Evolutionary conservation across 148 eudicot species (phyloP), one percentile per base, ranked within the genome.

Genomic region (Simmondsia chinensis): DNA sequence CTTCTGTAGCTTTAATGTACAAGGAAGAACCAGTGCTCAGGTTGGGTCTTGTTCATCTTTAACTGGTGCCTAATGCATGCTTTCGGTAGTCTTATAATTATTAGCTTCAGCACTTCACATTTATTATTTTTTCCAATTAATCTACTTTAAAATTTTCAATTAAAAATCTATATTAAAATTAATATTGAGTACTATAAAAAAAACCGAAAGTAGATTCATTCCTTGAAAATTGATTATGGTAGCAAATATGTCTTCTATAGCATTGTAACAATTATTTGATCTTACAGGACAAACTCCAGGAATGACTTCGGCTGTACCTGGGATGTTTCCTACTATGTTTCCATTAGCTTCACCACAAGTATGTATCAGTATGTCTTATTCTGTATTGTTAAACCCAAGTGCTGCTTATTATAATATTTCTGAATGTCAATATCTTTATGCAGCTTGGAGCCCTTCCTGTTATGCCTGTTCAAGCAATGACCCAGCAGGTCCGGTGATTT

Each of bases 381-480:
- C 9, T 11, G 2, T n/a, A 19, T 6, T 5, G n/a, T 34, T 30
- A 13, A 8, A n/a, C n/a, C n/a, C n/a, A n/a, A n/a, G n/a, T n/a
- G n/a, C n/a, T n/a, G n/a, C n/a, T n/a, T n/a, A n/a, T n/a, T n/a
- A n/a, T n/a, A 12, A 10, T 39, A 11, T 23, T 22, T 30, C 17
- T 28, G 26, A 8, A 33, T 2, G 29, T n/a, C 2, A n/a, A 6
- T 39, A 21, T 20, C 33, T 27, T 42, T 13, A 41, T 45, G 71
- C 81, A 82, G 80, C 74, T 86, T 48, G 78, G 75, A 63, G 70
- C 74, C 43, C 75, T 82, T 56, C 99, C 99, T 18, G 63, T 83
- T 25, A 79, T 93, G 94, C 99, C 96, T 22, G 71, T 79, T 31
- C 99, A 93, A 52, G 89, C 99, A 16, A 91, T 91, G 96, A 86